Percentiles rank a stretch among this genome's conserved stretches.
phyloP scores from a whole-genome alignment of 345 rosid genomes.

The Clausena lansium region DNA sequence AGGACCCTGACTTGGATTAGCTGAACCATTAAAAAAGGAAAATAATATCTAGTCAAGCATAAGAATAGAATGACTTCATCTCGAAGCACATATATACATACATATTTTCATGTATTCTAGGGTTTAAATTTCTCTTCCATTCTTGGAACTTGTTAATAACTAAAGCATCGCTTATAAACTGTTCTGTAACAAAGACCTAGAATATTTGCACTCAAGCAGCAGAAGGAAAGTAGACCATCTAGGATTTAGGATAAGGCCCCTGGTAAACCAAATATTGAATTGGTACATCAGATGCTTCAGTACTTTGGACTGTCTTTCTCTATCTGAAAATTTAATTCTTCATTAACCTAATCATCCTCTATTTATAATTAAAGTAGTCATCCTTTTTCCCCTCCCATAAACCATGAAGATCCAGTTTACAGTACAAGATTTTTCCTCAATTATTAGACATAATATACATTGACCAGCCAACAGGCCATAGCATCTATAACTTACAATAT shows the following conservation, averaged over 20 bases:
- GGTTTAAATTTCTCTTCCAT: neutral
- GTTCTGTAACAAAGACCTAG: neutral
- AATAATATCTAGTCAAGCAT: neutral
- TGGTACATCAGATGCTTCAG: neutral
- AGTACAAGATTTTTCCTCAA: neutral
- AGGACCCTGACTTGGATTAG: slow-evolving; percentile 14
- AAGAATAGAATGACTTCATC: neutral
- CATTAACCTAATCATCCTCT: neutral
- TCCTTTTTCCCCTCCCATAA: too few species aligned
- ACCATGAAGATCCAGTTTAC: neutral
- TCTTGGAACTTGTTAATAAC: neutral
- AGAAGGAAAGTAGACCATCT: neutral
- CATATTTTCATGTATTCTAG: neutral
- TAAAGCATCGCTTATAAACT: neutral
- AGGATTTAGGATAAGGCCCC: neutral
- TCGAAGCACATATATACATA: neutral
- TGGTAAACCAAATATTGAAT: neutral
- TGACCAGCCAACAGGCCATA: neutral
- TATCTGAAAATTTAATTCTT: too few species aligned
- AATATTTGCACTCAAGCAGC: neutral
- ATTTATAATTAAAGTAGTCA: neutral
- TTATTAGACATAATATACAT: neutral
- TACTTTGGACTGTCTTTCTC: too few species aligned
- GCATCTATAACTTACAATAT: neutral
- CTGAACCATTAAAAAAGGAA: slow-evolving; percentile 2